These are phyloP conservation scores for Crithidia sp. DNA, from an alignment of 208 protist species.

Conservation along the genomic window DNA sequence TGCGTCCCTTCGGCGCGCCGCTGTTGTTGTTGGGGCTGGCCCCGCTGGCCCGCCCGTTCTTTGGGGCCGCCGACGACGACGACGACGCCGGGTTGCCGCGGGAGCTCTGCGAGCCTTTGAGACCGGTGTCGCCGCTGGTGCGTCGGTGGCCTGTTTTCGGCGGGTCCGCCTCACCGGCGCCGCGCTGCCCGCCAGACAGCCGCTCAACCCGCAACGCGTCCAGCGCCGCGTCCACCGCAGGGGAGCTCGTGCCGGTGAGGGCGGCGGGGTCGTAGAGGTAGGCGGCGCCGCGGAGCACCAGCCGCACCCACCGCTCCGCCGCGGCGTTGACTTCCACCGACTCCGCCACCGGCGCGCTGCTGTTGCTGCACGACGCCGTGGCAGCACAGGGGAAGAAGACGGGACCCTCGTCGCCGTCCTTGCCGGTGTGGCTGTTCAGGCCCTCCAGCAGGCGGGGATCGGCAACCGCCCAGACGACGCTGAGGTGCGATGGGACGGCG, in stretches of 20 bases:
- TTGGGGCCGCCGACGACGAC: not conserved
- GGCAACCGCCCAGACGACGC: slow-evolving; percentile 53
- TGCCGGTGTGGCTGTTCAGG: slow-evolving; percentile 22
- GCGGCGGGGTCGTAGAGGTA: slow-evolving; percentile 29
- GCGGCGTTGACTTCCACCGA: not conserved
- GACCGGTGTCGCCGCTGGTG: slow-evolving; percentile 14
- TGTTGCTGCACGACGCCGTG: not conserved
- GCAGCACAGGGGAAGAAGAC: not conserved
- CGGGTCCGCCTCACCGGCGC: not conserved
- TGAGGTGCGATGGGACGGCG: slow-evolving; percentile 30
- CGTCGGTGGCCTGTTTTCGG: slow-evolving; percentile 2
- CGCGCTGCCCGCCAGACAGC: not conserved
- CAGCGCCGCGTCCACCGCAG: slow-evolving; percentile 17
- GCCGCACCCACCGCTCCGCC: slow-evolving; percentile 25
- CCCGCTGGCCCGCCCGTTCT: not conserved
- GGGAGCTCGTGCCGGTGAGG: slow-evolving; percentile 7
- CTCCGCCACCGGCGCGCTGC: not conserved
- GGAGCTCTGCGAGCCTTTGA: not conserved
- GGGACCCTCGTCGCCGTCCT: not conserved
- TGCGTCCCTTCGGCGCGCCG: slow-evolving; percentile 3
- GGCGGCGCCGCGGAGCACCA: slow-evolving; percentile 19
- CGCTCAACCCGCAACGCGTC: slow-evolving; percentile 18
- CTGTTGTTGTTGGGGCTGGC: not conserved
- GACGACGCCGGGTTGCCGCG: slow-evolving; percentile 14
- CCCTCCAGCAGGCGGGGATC: slow-evolving; percentile 38